Evolutionary conservation across 257 asterid genomes (phyloP).

Genomic region (Coffea eugenioides): DNA sequence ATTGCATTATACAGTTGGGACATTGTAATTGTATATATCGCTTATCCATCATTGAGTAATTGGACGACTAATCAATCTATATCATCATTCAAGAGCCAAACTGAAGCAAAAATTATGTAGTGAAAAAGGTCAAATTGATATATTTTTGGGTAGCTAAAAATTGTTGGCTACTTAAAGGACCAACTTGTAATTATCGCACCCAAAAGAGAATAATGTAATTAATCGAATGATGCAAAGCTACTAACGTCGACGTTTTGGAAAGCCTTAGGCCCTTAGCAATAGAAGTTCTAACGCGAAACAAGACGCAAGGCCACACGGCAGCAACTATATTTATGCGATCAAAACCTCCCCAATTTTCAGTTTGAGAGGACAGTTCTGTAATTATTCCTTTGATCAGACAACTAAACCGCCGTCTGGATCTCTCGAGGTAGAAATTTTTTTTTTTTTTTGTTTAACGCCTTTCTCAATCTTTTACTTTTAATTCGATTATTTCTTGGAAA

Average conservation of each 20-base stretch:
- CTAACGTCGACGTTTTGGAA: neutral
- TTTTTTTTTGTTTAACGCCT: neutral
- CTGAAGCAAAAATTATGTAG: neutral
- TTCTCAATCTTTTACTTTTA: neutral
- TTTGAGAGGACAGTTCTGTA: no score
- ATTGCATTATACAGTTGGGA: no score
- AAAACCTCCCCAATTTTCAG: no score
- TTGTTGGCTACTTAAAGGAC: neutral
- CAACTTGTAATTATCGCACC: neutral
- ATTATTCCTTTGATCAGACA: neutral
- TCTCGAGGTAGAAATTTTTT: neutral
- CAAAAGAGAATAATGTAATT: neutral
- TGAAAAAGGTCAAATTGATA: neutral
- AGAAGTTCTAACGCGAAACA: neutral
- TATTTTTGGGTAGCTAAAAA: neutral
- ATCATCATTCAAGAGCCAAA: neutral
- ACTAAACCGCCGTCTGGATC: neutral
- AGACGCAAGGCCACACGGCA: neutral
- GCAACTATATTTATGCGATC: no score
- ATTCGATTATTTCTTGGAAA: neutral
- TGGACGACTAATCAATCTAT: no score
- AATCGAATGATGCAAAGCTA: no score
- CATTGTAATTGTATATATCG: no score
- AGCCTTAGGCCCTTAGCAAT: neutral
- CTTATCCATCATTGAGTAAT: no score